Evolutionary conservation across 1,139 yeast genomes (phyloP).

Genomic region (Fermentozyma sake): DNA sequence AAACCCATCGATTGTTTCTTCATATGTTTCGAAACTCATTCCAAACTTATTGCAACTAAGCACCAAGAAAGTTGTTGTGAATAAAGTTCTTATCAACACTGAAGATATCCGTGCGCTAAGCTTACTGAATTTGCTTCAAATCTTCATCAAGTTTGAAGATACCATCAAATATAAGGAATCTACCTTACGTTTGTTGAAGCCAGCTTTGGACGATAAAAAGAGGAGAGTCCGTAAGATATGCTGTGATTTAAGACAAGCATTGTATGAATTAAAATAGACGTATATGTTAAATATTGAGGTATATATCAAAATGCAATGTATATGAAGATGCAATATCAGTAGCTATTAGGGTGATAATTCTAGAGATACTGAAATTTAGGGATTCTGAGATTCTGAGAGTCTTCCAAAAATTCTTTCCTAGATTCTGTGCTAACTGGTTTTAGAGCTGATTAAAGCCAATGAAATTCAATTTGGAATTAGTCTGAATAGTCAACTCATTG

Average conservation of each 20-base stretch:
- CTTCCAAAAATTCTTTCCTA: too few species aligned
- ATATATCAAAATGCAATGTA: too few species aligned
- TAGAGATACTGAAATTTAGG: too few species aligned
- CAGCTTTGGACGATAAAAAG: constrained; percentile 67
- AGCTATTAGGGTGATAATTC: too few species aligned
- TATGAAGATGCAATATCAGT: too few species aligned
- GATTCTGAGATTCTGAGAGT: too few species aligned
- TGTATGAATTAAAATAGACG: constrained; percentile 45
- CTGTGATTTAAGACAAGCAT: constrained; percentile 73
- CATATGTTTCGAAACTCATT: constrained; percentile 53
- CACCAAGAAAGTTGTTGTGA: constrained; percentile 12
- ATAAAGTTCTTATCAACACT: constrained; percentile 3
- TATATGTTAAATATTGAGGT: too few species aligned
- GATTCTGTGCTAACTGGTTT: too few species aligned
- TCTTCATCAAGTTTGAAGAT: constrained; percentile 38
- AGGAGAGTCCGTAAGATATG: constrained; percentile 73
- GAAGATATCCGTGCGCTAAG: constrained; percentile 53
- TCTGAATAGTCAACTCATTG: too few species aligned
- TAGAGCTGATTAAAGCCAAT: too few species aligned
- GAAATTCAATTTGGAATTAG: too few species aligned
- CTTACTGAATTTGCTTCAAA: constrained; percentile 49
- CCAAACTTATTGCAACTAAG: constrained; percentile 47
- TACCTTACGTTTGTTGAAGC: constrained; percentile 46
- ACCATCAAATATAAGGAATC: constrained; percentile 49
- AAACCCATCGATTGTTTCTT: constrained; percentile 41